Percentiles rank a stretch among this genome's conserved stretches.
Evolutionary conservation across 768 basidiomycete species (phyloP).

Genomic region (Hydnomerulius pinastri): DNA sequence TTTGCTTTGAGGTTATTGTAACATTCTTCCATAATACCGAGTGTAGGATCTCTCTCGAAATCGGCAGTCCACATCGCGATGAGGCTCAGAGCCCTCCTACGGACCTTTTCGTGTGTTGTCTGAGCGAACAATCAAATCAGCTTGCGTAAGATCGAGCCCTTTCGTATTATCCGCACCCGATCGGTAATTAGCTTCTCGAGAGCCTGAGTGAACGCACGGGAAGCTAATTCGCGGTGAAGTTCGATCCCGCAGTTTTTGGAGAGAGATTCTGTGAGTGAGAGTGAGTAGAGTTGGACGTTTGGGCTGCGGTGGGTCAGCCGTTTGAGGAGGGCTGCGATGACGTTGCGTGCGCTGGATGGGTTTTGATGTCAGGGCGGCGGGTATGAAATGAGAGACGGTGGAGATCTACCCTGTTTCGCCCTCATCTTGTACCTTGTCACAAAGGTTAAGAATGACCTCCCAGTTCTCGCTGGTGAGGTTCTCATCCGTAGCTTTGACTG

Average conservation of each 20-base stretch:
- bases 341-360: constrained; percentile 75
- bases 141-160: not conserved
- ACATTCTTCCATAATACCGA: constrained; percentile 91
- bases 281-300: constrained; percentile 93
- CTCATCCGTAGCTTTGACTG: constrained; percentile 97
- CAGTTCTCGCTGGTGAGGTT: constrained; percentile 94
- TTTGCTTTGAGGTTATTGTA: constrained; percentile 81
- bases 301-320: constrained; percentile 92
- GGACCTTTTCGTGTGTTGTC: constrained; percentile 93
- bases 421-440: constrained; percentile 94
- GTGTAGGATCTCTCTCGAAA: constrained; percentile 74
- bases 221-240: constrained; percentile 84
- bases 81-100: constrained; percentile 66
- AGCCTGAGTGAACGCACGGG: constrained; percentile 86
- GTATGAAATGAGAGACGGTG: constrained; percentile 1
- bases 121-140: constrained; percentile 33
- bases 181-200: constrained; percentile 87
- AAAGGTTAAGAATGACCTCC: constrained; percentile 92
- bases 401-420: constrained; percentile 73
- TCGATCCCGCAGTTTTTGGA: constrained; percentile 87
- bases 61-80: constrained; percentile 85
- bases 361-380: constrained; percentile 16
- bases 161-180: constrained; percentile 53
- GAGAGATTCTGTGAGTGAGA: constrained; percentile 84
- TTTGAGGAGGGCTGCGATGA: constrained; percentile 82